Evolutionary conservation across 305 asterid species (phyloP), one percentile per base, ranked within the genome.

Genomic region (Striga hermonthica): DNA sequence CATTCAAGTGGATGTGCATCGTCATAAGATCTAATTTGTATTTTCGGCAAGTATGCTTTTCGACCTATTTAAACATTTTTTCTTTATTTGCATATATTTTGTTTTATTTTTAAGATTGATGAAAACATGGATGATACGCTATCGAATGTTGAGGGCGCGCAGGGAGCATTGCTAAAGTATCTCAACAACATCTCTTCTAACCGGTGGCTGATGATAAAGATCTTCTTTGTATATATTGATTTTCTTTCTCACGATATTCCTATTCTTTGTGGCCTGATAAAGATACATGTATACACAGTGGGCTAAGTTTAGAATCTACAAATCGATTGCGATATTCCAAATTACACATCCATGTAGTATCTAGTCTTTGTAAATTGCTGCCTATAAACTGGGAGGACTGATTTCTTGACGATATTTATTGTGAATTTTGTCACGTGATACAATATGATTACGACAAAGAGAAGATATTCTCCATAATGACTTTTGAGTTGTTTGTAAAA

Each of bases 101-200:
- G 48, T 13, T 60, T 59, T 47, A 66, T 69, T 55, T 5, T 55
- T 76, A 89, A 95, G 76, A 90, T 90, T 67, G 97, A 89, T 37
- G 97, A 89, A 70, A 77, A 85, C 86, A 85, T 89, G 78, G 95
- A 85, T 4, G 91, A 87, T 69, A 76, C 97, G 9, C 76, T 87
- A 47, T 63, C 91, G 66, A 83, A 83, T 69, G 92, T 89, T 37
- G 95, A 89, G 69, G 91, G 95, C 40, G 95, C 91, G 50, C 84
- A 81, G 66, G 76, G 76, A 67, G 86, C 88, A 38, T 69, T 89
- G 73, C 74, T 87, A 70, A 85, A 82, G 72, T 79, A 89, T 79
- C 77, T 87, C 57, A 83, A 81, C 65, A 78, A 74, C 70, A 70
- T 90, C 62, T 85, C 94, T 47, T 82, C 97, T 60, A 90, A 90